Conservation (phyloP, 768 basidiomycete species). For the Lentinus brumalis region DNA sequence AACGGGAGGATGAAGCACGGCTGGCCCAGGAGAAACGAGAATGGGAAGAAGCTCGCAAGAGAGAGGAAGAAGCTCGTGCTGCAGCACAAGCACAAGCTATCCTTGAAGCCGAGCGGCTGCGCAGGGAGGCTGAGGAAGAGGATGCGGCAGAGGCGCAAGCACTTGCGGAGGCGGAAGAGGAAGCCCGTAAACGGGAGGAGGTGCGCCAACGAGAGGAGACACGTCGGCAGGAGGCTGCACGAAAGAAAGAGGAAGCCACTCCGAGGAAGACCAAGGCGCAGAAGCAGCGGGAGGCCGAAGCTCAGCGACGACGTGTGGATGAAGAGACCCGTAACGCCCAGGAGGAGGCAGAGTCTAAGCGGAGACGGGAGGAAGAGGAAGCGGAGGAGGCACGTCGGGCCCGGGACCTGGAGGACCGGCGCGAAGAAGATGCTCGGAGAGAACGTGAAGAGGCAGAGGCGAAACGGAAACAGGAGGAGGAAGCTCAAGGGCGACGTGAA, state of each 20-base stretch:
- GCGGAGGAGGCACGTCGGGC: too few species aligned
- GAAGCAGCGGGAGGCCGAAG: not conserved
- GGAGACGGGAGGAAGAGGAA: too few species aligned
- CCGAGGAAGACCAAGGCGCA: constrained; percentile 3
- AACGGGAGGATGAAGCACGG: constrained; percentile 21
- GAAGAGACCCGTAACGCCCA: not conserved
- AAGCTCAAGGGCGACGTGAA: not conserved
- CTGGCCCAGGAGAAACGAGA: constrained; percentile 15
- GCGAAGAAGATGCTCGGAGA: not conserved
- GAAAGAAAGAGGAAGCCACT: not conserved
- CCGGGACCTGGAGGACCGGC: not conserved
- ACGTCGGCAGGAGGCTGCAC: not conserved
- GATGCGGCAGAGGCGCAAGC: constrained; percentile 17
- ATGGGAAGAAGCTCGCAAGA: constrained; percentile 22
- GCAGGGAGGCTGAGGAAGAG: constrained; percentile 19
- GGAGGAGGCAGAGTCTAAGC: not conserved
- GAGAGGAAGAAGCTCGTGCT: constrained; percentile 23
- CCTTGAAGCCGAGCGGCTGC: constrained; percentile 7
- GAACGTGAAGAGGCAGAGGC: not conserved
- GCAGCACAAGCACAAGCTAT: not conserved
- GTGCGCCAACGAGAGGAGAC: constrained; percentile 1
- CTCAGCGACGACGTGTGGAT: not conserved
- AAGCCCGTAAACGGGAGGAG: constrained; percentile 1
- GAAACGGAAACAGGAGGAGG: not conserved
- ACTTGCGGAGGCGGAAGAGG: constrained; percentile 30